A percentile compares a stretch with the other conserved stretches of the same genome.
These are phyloP conservation scores for Pulveroboletus sp. DNA, from an alignment of 768 basidiomycete genomes.

Conservation along the genomic window DNA sequence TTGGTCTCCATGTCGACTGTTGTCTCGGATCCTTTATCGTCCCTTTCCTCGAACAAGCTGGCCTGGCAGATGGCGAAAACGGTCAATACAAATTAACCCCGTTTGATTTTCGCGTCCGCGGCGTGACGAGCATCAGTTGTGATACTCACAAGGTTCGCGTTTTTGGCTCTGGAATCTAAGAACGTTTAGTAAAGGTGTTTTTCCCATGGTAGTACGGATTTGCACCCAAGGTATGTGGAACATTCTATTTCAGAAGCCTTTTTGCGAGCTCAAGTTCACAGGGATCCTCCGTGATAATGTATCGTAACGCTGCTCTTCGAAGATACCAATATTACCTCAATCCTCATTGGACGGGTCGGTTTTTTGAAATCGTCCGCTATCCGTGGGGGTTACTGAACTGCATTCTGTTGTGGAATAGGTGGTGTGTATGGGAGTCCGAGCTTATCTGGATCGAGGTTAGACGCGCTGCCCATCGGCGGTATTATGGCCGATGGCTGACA, in stretches of 20 bases:
- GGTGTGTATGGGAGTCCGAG: conserved; percentile 90
- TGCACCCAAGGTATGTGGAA: conserved; percentile 70
- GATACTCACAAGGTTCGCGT: conserved; percentile 91
- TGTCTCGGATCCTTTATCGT: conserved; percentile 93
- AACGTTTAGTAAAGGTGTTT: too few species aligned
- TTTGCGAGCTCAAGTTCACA: conserved; percentile 25
- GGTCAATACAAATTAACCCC: conserved; percentile 55
- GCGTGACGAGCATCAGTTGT: conserved; percentile 93
- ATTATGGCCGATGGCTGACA: not conserved
- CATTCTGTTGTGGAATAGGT: conserved; percentile 36
- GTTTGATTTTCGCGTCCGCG: conserved; percentile 88
- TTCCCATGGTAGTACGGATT: conserved; percentile 70
- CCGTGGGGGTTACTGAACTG: not conserved
- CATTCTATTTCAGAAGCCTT: not conserved
- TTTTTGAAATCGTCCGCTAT: not conserved
- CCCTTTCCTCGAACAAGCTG: conserved; percentile 82
- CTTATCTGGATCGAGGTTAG: conserved; percentile 84
- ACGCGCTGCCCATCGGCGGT: not conserved
- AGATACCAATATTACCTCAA: conserved; percentile 84
- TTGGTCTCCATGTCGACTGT: conserved; percentile 93
- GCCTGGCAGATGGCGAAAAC: conserved; percentile 56
- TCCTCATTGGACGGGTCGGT: conserved; percentile 70
- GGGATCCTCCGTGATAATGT: conserved; percentile 96
- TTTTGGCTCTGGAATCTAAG: too few species aligned
- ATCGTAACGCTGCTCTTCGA: conserved; percentile 71